phyloP scores from a whole-genome alignment of 371 early-diverging fungal genomes.

The Mortierella sp. region DNA sequence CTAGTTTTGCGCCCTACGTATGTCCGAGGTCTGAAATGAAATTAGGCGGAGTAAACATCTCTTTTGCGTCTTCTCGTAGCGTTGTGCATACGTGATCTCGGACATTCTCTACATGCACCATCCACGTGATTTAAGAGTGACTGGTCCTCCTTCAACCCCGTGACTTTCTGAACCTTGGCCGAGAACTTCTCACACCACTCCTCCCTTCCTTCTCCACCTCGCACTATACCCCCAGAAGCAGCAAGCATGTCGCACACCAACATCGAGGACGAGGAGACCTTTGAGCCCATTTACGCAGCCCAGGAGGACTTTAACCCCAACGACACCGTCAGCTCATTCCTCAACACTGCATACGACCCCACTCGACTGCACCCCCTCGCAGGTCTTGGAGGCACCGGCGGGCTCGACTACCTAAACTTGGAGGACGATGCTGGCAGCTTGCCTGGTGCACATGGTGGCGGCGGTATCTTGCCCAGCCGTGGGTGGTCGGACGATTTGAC shows the following conservation, averaged over 20 bases:
- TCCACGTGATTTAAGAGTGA: neutral
- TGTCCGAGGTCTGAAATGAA: too few relatives aligned
- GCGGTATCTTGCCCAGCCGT: slow-evolving; percentile 77
- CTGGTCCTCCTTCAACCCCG: neutral
- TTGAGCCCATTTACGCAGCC: slow-evolving; percentile 49
- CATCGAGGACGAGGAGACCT: slow-evolving; percentile 55
- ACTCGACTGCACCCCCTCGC: slow-evolving; percentile 71
- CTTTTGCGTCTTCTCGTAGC: too few relatives aligned
- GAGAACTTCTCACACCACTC: neutral
- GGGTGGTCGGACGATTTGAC: slow-evolving; percentile 90
- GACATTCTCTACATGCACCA: neutral
- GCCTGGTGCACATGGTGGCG: slow-evolving; percentile 48
- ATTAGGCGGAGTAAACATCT: too few relatives aligned
- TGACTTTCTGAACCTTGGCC: neutral
- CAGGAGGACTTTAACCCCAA: slow-evolving; percentile 62
- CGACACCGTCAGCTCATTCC: slow-evolving; percentile 70
- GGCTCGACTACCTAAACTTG: slow-evolving; percentile 70
- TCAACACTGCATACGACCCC: slow-evolving; percentile 65
- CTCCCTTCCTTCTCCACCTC: neutral
- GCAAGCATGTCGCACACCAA: slow-evolving; percentile 43
- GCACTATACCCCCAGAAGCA: slow-evolving; percentile 1
- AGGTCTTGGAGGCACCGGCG: slow-evolving; percentile 60
- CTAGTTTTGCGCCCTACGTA: too few relatives aligned
- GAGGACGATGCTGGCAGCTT: slow-evolving; percentile 61
- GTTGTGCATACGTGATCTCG: neutral